phyloP scores from a whole-genome alignment of 2,329 filamentous ascomycete species.

The Phialophora macrospora region DNA sequence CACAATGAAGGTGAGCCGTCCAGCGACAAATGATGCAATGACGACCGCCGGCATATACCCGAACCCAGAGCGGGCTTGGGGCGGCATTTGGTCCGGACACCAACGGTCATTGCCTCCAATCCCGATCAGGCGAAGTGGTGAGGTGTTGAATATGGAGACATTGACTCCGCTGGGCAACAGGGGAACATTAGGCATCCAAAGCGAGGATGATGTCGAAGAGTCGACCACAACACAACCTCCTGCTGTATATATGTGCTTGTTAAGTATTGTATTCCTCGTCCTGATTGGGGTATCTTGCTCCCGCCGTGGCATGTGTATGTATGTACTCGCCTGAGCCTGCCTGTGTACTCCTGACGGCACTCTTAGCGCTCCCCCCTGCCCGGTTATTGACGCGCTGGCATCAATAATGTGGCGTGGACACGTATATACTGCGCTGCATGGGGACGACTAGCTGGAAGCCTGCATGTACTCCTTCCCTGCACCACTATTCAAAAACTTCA shows the following conservation, averaged over 20 bases:
- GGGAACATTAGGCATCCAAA: too few relatives aligned
- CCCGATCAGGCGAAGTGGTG: too few relatives aligned
- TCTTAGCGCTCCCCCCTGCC: background rate
- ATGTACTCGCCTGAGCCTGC: background rate
- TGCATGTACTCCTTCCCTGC: constrained; percentile 17
- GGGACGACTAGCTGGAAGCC: background rate
- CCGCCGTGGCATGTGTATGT: background rate
- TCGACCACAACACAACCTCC: background rate
- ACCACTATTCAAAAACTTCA: constrained; percentile 12
- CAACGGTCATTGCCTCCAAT: background rate
- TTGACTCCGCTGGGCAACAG: too few relatives aligned
- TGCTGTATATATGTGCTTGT: background rate
- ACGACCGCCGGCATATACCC: background rate
- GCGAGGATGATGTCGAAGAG: background rate
- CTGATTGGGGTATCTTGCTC: background rate
- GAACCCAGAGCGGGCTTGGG: background rate
- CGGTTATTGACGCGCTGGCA: background rate
- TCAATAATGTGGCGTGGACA: background rate
- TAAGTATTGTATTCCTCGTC: background rate
- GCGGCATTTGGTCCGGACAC: background rate
- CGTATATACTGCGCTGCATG: background rate
- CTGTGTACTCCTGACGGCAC: background rate
- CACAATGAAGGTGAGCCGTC: background rate
- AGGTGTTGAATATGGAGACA: too few relatives aligned
- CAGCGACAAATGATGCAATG: background rate